phyloP scores from a whole-genome alignment of 331 rosid genomes.

The Arachis monticola region DNA sequence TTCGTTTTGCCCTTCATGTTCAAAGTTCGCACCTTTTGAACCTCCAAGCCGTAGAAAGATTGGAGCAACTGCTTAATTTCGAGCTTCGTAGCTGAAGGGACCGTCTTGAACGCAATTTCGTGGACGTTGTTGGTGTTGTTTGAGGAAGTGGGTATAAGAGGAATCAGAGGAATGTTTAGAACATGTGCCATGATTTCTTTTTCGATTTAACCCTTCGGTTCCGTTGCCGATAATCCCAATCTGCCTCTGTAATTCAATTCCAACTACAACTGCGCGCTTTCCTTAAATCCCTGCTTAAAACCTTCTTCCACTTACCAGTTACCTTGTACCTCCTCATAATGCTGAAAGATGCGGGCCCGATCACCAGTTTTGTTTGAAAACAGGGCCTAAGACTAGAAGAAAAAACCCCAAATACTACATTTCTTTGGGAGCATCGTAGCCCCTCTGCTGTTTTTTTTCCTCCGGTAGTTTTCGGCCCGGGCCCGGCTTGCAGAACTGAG shows the following conservation, averaged over 20 bases:
- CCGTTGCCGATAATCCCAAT: no score
- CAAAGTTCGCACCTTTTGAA: conserved; percentile 80
- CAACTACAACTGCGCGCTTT: background rate
- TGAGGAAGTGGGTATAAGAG: conserved; percentile 55
- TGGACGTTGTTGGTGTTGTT: conserved; percentile 52
- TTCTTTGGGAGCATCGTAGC: no score
- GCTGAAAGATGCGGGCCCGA: background rate
- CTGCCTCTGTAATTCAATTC: background rate
- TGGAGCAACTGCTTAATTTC: conserved; percentile 79
- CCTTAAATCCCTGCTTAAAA: conserved; percentile 27
- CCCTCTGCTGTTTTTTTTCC: no score
- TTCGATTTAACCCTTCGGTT: conserved; percentile 23
- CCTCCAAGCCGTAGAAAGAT: conserved; percentile 71
- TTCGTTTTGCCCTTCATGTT: conserved; percentile 87
- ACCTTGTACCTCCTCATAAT: background rate
- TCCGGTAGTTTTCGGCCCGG: no score
- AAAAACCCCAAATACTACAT: no score
- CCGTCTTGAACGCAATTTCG: conserved; percentile 77
- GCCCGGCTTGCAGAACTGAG: no score
- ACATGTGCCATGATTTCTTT: conserved; percentile 49
- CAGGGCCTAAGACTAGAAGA: no score
- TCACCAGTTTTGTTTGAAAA: background rate
- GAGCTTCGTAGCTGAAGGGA: conserved; percentile 80
- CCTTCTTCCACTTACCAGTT: background rate
- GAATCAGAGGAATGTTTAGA: conserved; percentile 67